phyloP scores from a whole-genome alignment of 2,329 filamentous ascomycete genomes.

The Acephala macrosclerotiorum region DNA sequence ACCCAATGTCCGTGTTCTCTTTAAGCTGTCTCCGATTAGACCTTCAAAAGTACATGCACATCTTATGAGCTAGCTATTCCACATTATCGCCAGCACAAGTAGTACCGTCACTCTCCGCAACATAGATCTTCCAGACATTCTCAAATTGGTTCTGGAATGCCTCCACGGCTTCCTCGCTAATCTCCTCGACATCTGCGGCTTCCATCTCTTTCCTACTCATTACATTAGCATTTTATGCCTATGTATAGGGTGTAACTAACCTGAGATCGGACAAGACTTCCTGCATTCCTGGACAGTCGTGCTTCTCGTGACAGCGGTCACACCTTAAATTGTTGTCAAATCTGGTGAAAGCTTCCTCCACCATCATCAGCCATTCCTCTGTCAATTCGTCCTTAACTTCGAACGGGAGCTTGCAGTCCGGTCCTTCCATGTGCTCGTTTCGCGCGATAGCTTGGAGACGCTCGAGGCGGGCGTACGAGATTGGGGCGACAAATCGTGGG shows the following conservation, averaged over 20 bases:
- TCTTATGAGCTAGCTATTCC: too few relatives aligned
- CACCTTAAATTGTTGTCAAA: not conserved
- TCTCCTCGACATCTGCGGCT: not conserved
- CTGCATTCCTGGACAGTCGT: not conserved
- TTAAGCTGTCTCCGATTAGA: too few relatives aligned
- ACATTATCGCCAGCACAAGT: too few relatives aligned
- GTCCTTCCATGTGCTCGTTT: not conserved
- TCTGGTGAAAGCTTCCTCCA: not conserved
- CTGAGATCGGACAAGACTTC: not conserved
- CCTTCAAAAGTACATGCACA: too few relatives aligned
- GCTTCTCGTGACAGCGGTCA: not conserved
- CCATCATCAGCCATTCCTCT: slow-evolving; percentile 3
- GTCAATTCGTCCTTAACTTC: not conserved
- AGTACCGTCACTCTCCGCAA: too few relatives aligned
- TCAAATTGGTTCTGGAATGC: slow-evolving; percentile 8
- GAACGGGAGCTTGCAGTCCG: not conserved
- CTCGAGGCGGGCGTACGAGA: not conserved
- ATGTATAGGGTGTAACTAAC: too few relatives aligned
- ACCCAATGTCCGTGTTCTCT: too few relatives aligned
- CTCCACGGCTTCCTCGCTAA: slow-evolving; percentile 5
- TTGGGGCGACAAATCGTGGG: not conserved
- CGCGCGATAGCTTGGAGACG: not conserved
- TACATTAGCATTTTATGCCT: too few relatives aligned
- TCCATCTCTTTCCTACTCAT: slow-evolving; percentile 14
- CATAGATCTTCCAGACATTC: not conserved